Conservation (phyloP, 495 filamentous ascomycete genomes). For the Lentithecium fluviatile region DNA sequence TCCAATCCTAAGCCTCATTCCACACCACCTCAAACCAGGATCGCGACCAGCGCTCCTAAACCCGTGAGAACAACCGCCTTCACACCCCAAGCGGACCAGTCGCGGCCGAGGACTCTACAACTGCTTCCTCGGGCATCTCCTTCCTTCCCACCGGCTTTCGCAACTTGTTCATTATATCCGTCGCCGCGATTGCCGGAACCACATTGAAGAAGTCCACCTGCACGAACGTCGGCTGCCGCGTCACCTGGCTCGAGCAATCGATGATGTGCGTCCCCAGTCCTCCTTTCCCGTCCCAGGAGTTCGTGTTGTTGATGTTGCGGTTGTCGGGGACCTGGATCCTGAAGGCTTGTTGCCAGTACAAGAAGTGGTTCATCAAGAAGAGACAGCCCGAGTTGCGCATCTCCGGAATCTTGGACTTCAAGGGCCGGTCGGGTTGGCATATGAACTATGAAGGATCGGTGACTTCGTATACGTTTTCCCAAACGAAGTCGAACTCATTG, state of each 20-base stretch:
- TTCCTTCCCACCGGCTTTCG: constrained; percentile 28
- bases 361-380: constrained; percentile 44
- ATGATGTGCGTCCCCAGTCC: constrained; percentile 32
- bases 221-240: constrained; percentile 19
- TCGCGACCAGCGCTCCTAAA: too few species aligned
- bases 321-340: constrained; percentile 38
- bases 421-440: constrained; percentile 33
- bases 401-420: constrained; percentile 9
- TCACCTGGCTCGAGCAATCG: constrained; percentile 20
- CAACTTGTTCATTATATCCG: constrained; percentile 41
- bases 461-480: constrained; percentile 42
- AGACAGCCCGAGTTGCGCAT: constrained; percentile 24
- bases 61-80: too few species aligned
- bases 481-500: constrained; percentile 42
- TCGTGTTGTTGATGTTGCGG: constrained; percentile 34
- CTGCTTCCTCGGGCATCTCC: constrained; percentile 2
- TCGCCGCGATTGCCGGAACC: constrained; percentile 37
- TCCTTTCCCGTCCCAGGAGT: constrained; percentile 28
- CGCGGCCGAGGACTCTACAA: neutral
- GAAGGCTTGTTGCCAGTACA: constrained; percentile 36
- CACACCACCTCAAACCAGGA: too few species aligned
- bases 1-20: too few species aligned
- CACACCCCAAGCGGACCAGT: too few species aligned
- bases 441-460: constrained; percentile 33
- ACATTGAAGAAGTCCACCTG: constrained; percentile 45